These are phyloP conservation scores for Pseudofabraea citricarpa DNA, from an alignment of 2,329 filamentous ascomycete species.

Conservation along the genomic window DNA sequence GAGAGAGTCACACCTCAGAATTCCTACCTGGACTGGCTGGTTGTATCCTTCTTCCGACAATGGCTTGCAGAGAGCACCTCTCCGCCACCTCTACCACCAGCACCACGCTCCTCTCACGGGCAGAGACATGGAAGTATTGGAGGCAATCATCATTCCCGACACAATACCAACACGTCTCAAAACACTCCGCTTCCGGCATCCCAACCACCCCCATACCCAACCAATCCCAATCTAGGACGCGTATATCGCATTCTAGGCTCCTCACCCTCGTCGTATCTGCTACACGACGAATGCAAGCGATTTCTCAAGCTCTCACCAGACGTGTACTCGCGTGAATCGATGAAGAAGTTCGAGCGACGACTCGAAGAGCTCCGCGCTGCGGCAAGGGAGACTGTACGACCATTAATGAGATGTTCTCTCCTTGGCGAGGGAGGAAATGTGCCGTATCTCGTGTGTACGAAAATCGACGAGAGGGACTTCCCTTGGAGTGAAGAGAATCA, in stretches of 20 bases:
- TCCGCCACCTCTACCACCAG: slow-evolving; percentile 52
- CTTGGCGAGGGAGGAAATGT: slow-evolving; percentile 64
- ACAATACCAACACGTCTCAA: slow-evolving; percentile 10
- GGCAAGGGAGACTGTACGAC: slow-evolving; percentile 76
- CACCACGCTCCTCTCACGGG: slow-evolving; percentile 30
- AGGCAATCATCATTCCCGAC: slow-evolving; percentile 7
- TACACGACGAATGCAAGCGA: slow-evolving; percentile 82
- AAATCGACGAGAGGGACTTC: slow-evolving; percentile 56
- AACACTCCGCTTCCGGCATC: slow-evolving; percentile 27
- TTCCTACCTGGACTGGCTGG: slow-evolving; percentile 85
- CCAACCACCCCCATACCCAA: slow-evolving; percentile 36
- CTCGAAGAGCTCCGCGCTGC: slow-evolving; percentile 85
- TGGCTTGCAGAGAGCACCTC: slow-evolving; percentile 91
- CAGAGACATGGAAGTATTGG: slow-evolving; percentile 13
- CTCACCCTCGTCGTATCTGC: slow-evolving; percentile 59
- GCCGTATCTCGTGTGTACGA: slow-evolving; percentile 61
- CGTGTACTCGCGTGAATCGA: slow-evolving; percentile 79
- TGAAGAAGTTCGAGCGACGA: slow-evolving; percentile 78
- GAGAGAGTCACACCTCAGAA: slow-evolving; percentile 78
- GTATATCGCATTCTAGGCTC: slow-evolving; percentile 74
- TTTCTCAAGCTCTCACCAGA: slow-evolving; percentile 83
- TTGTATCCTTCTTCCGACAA: slow-evolving; percentile 80
- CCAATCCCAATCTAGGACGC: slow-evolving; percentile 58
- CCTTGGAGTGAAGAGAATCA: slow-evolving; percentile 42
- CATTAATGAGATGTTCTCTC: slow-evolving; percentile 79